Base-by-base conservation (phyloP, 352 stramenopile species). In the Phytophthora chlamydospora region DNA sequence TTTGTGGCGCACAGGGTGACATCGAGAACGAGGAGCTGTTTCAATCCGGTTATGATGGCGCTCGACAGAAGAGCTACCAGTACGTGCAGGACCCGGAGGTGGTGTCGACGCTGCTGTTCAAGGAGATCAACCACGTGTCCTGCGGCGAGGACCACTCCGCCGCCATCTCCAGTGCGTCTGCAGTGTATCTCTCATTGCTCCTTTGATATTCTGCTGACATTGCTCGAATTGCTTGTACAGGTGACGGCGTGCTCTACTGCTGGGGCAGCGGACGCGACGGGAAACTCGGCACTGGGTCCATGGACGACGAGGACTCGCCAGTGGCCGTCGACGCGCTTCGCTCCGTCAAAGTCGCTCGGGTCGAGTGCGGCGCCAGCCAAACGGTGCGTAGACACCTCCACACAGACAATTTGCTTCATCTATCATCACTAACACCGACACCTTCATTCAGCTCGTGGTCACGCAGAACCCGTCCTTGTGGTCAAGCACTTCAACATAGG, bases 71-170 rank as follows among this genome's bases (percentile, higher is more conserved):
- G 36, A 88, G 71, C 47, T 92, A 90, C 56, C 83, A 89, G 48
- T 88, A 75, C 42, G 76, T 88, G 9, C 44, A 61, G 35, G 59
- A 62, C 2, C 75, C 81, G 0, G 78, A 89, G 51, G 57, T 82
- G 3, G 75, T 93, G 27, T 49, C 68, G 0, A 57, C 80, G 8
- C 63, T 93, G 2, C 63, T 90, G 14, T 62, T 70, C 40, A 78
- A 76, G 16, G 61, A 81, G 29, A 76, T 86, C 46, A 68, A 54
- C 6, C 42, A 76, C 24, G 60, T 89, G 5, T 77, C 82, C 6
- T 91, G 84, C 34, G 84, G 84, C 12, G 80, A 89, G 36, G 74
- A 89, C 4, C 78, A 93, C 53, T 86, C 80, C 0, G 76, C 82
- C 24, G 84, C 82, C 12, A 79, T 91, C 9, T 78, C 76, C 4